These are phyloP conservation scores for Aspergillus ellipticus DNA, from an alignment of 495 filamentous ascomycete species.

Conservation along the genomic window DNA sequence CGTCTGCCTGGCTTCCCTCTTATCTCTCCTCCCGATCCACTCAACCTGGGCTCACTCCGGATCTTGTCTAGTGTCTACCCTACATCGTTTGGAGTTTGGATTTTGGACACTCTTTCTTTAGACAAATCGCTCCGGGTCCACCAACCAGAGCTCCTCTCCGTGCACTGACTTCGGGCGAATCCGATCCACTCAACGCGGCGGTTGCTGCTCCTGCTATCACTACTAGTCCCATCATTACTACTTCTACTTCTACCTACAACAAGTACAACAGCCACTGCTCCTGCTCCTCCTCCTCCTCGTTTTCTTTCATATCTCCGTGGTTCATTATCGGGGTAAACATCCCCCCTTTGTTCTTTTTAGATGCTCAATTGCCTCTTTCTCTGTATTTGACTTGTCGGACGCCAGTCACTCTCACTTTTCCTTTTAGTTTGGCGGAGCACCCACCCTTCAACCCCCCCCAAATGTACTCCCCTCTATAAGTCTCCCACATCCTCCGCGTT, in stretches of 20 bases:
- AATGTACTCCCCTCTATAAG: not conserved
- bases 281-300: not conserved
- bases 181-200: constrained; percentile 22
- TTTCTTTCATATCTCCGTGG: constrained; percentile 5
- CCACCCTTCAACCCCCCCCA: not conserved
- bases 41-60: constrained; percentile 18
- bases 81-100: not conserved
- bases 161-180: constrained; percentile 21
- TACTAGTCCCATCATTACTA: constrained; percentile 13
- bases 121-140: constrained; percentile 12
- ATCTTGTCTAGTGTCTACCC: constrained; percentile 7
- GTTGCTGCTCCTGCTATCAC: constrained; percentile 5
- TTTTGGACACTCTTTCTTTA: not conserved
- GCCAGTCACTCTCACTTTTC: not conserved
- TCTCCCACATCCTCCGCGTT: constrained; percentile 6
- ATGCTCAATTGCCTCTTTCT: not conserved
- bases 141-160: constrained; percentile 10
- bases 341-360: not conserved
- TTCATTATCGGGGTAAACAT: not conserved
- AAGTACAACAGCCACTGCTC: not conserved
- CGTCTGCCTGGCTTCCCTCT: constrained; percentile 16
- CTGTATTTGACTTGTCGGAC: no score
- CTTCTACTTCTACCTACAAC: constrained; percentile 9
- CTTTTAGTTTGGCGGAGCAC: not conserved
- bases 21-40: constrained; percentile 14